A percentile compares a stretch with the other conserved stretches of the same genome.
Conservation (phyloP, 257 asterid genomes). For the Nicotiana obtusifolia region DNA sequence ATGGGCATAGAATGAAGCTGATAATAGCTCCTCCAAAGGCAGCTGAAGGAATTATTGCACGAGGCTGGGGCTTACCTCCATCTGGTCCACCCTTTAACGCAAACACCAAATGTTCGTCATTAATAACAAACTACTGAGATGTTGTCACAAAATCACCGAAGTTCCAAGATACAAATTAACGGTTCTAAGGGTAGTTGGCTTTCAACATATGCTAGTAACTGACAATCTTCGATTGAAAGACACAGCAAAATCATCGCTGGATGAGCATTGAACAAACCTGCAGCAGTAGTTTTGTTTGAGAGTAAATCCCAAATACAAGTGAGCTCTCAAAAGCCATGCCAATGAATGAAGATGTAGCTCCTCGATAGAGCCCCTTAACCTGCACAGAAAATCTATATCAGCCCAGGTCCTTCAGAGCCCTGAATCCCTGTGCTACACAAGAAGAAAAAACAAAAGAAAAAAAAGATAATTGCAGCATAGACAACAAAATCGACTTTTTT, state of each 20-base stretch:
- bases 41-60: slow-evolving; percentile 66
- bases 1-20: slow-evolving; percentile 86
- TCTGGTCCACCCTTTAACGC: slow-evolving; percentile 48
- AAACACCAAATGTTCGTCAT: slow-evolving; percentile 3
- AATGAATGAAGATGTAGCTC: slow-evolving; percentile 89
- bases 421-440: neutral
- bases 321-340: slow-evolving; percentile 98
- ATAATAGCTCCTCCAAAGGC: slow-evolving; percentile 81
- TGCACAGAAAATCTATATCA: slow-evolving; percentile 21
- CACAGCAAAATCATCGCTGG: neutral
- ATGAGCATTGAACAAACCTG: slow-evolving; percentile 46
- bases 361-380: slow-evolving; percentile 94
- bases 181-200: neutral
- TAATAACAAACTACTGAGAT: neutral
- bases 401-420: neutral
- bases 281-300: slow-evolving; percentile 70
- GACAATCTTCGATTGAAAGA: neutral
- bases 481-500: neutral
- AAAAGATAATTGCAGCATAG: neutral
- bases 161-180: neutral
- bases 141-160: neutral
- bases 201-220: neutral
- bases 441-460: neutral
- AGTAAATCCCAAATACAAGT: slow-evolving; percentile 85
- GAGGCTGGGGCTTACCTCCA: slow-evolving; percentile 61